phyloP scores from a whole-genome alignment of 225 moss, liverwort and hornwort species.

The Anthoceros angustus region DNA sequence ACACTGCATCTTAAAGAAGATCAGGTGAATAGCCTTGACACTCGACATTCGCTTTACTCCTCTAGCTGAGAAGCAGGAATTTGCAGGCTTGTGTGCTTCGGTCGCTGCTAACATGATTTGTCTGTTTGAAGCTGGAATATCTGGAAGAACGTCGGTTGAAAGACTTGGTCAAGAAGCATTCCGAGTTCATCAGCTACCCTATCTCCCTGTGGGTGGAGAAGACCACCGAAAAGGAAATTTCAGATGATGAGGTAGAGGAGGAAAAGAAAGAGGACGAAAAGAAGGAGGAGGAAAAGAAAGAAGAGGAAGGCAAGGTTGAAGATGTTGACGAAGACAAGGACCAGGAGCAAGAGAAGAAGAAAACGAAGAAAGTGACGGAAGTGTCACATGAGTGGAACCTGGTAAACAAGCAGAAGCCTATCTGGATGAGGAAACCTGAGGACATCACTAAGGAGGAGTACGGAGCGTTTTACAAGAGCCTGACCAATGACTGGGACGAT shows the following conservation, averaged over 20 bases:
- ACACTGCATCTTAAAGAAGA: neutral
- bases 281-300: neutral
- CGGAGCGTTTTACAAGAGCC: neutral
- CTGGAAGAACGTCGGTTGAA: neutral
- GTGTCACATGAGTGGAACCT: neutral
- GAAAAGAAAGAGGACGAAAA: neutral
- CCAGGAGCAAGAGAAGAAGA: neutral
- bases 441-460: neutral
- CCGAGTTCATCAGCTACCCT: conserved; percentile 4
- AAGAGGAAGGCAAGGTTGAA: neutral
- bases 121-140: neutral
- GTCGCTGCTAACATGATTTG: neutral
- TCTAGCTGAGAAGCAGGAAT: neutral
- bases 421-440: conserved; percentile 2
- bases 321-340: neutral
- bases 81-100: neutral
- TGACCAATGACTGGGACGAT: neutral
- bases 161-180: neutral
- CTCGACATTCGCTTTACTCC: neutral
- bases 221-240: neutral
- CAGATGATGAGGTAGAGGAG: neutral
- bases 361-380: neutral
- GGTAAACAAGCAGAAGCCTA: neutral
- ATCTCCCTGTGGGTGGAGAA: conserved; percentile 1
- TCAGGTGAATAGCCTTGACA: neutral